These are phyloP conservation scores for Syzygium jambos DNA, from an alignment of 345 rosid genomes.

Conservation along the genomic window DNA sequence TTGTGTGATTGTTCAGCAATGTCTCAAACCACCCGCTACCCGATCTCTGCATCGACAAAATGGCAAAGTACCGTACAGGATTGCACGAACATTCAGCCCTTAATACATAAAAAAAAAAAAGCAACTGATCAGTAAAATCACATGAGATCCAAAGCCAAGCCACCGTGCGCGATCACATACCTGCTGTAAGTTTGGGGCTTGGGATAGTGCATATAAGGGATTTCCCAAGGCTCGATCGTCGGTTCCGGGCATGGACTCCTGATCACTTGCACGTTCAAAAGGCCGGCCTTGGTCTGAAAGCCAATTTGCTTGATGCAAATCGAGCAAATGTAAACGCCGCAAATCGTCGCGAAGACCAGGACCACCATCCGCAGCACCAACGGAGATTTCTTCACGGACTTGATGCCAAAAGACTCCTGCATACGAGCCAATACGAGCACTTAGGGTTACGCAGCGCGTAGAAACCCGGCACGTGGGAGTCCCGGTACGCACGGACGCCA, in stretches of 20 bases:
- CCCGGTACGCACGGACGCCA: too few relatives aligned
- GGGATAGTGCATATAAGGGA: slow-evolving; percentile 89
- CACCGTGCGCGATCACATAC: slow-evolving; percentile 17
- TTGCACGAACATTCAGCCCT: slow-evolving; percentile 89
- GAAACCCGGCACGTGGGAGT: too few relatives aligned
- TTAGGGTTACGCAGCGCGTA: not conserved
- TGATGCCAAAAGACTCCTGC: slow-evolving; percentile 67
- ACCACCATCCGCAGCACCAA: slow-evolving; percentile 79
- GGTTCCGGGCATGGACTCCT: slow-evolving; percentile 72
- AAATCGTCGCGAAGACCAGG: slow-evolving; percentile 65
- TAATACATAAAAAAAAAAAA: slow-evolving; percentile 2
- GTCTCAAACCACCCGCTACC: slow-evolving; percentile 99
- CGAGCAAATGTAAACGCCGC: slow-evolving; percentile 75
- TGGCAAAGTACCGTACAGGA: slow-evolving; percentile 93
- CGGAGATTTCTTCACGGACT: slow-evolving; percentile 81
- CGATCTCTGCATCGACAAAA: slow-evolving; percentile 98
- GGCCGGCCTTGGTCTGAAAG: slow-evolving; percentile 25
- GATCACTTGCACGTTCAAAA: slow-evolving; percentile 42
- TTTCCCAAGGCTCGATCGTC: slow-evolving; percentile 78
- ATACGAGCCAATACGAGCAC: not conserved
- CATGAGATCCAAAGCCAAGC: not conserved
- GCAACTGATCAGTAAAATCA: not conserved
- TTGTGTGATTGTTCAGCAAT: slow-evolving; percentile 84
- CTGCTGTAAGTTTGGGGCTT: slow-evolving; percentile 71
- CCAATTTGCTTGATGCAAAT: slow-evolving; percentile 82